Evolutionary conservation across 2,329 filamentous ascomycete species (phyloP), one percentile per base, ranked within the genome.

Genomic region (Claviceps purpurea): DNA sequence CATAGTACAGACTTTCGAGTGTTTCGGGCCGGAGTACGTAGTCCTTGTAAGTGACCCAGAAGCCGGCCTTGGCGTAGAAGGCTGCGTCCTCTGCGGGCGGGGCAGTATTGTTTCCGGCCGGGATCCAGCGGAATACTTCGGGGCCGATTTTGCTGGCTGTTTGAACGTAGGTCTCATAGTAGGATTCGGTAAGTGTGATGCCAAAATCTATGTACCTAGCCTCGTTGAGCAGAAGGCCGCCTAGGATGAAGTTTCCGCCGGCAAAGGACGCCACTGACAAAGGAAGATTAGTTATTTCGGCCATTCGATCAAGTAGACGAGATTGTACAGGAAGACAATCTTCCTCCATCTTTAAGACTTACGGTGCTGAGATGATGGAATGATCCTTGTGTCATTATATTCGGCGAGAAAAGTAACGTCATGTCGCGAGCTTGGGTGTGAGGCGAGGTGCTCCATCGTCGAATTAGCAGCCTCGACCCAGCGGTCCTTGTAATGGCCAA

Each of bases 1-100:
- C 87, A 65, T 95, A 93, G 74, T 94, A 95, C 66, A 84, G 84
- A 59, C 81, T 85, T 70, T 95, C 89, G 38, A 94, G 76, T 3
- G 90, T 87, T 67, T 94, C 89, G 1, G 88, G 85, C 0, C 89
- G 78, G 24, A 94, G 76, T 5, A 83, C 70, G 64, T 94, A 95
- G 4, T 65, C 61, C 0, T 38, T 42, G 24, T 30, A 41, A 18
- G 11, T 26, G 45, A 49, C 24, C 51, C 51, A 55, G 49, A 53
- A 53, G 30, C 70, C 61, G 39, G 72, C 69, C 0, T 68, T 74
- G 61, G 88, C 81, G 68, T 81, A 94, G 71, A 87, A 94, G 2
- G 88, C 89, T 1, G 79, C 72, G 56, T 68, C 62, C 3, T 76
- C 61, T 66, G 79, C 75, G 3, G 70, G 66, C 1, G 56, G 59